phyloP scores from a whole-genome alignment of 169 alveolate species.

The Eimeria falciformis region DNA sequence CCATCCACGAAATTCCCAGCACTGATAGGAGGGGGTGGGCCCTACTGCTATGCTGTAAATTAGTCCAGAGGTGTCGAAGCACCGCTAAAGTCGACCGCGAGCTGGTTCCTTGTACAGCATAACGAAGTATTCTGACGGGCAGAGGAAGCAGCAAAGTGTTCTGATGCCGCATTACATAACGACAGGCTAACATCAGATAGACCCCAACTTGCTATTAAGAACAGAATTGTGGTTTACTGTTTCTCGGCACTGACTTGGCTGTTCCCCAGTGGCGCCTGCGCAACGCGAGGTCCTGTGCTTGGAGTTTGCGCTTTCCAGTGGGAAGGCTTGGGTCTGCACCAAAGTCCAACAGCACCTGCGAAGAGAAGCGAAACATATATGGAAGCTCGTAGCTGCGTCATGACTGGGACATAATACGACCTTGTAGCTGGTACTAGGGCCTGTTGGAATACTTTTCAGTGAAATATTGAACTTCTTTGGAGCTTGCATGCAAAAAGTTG shows the following conservation, averaged over 20 bases:
- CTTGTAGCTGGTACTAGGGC: no score
- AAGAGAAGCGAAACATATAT: background rate
- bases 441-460: no score
- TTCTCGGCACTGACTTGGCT: constrained; percentile 16
- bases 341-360: constrained; percentile 44
- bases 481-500: no score
- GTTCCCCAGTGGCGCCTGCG: constrained; percentile 6
- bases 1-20: constrained; percentile 29
- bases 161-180: no score
- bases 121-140: constrained; percentile 44
- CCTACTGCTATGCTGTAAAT: background rate
- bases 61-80: background rate
- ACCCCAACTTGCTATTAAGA: no score
- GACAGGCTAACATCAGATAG: no score
- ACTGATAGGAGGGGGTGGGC: constrained; percentile 38
- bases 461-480: no score
- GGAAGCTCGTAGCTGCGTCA: no score
- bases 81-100: background rate
- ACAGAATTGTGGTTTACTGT: no score
- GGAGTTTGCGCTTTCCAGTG: constrained; percentile 18
- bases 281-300: constrained; percentile 22
- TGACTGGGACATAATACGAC: no score
- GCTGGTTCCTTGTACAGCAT: background rate
- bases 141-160: background rate
- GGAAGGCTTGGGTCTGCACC: constrained; percentile 48